Evolutionary conservation across 345 rosid genomes (phyloP).

Genomic region (Pistacia vera): DNA sequence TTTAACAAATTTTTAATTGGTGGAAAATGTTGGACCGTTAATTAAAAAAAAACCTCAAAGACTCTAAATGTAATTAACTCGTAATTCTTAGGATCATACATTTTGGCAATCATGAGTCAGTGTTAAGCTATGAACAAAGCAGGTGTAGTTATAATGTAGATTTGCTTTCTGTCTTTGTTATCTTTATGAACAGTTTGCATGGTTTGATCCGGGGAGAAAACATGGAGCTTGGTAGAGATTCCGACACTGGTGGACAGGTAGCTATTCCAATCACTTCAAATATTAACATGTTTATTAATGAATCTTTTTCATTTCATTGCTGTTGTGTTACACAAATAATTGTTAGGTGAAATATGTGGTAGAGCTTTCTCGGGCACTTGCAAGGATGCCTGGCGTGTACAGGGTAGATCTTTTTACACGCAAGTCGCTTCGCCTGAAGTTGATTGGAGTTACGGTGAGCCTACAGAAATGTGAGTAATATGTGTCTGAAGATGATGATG

Average conservation of each 20-base stretch:
- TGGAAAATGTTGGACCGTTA: too few species aligned
- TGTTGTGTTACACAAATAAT: neutral
- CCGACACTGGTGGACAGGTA: slow-evolving; percentile 99
- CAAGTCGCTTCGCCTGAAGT: slow-evolving; percentile 77
- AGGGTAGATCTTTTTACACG: slow-evolving; percentile 96
- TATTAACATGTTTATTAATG: neutral
- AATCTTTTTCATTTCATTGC: slow-evolving; percentile 9
- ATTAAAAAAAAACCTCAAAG: too few species aligned
- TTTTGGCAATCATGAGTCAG: too few species aligned
- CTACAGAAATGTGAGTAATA: slow-evolving; percentile 82
- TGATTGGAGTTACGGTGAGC: slow-evolving; percentile 99
- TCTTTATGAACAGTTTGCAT: slow-evolving; percentile 62
- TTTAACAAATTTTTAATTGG: too few species aligned
- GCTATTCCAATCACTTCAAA: neutral
- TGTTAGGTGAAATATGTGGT: slow-evolving; percentile 93
- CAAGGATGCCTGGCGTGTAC: slow-evolving; percentile 96
- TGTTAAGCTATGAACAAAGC: too few species aligned
- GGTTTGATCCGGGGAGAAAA: slow-evolving; percentile 95
- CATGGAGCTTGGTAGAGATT: slow-evolving; percentile 99
- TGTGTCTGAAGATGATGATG: slow-evolving; percentile 54
- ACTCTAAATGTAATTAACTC: too few species aligned
- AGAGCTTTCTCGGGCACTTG: slow-evolving; percentile 92
- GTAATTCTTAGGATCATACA: too few species aligned
- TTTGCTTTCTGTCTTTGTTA: neutral
- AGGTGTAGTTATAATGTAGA: too few species aligned